phyloP scores from a whole-genome alignment of 2,329 filamentous ascomycete genomes.

The Herpomyces periplanetae region DNA sequence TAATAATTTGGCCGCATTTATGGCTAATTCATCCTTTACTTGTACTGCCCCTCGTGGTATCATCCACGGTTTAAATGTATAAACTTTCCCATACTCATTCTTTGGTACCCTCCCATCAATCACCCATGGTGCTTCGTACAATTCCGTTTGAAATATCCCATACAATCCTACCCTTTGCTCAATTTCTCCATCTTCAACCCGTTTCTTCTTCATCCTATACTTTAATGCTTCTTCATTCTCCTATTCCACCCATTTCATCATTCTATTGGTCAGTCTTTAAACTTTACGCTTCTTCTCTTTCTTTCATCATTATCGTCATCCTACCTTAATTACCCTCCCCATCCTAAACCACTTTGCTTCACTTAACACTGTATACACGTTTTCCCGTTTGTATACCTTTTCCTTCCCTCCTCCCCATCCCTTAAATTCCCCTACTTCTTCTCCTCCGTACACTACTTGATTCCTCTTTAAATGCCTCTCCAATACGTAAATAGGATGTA shows the following conservation, averaged over 20 bases:
- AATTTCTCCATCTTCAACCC: slow-evolving; percentile 9
- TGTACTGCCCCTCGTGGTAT: slow-evolving; percentile 18
- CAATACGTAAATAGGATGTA: slow-evolving; percentile 44
- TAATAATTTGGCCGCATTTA: slow-evolving; percentile 29
- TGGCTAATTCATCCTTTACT: slow-evolving; percentile 16
- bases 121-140: slow-evolving; percentile 37
- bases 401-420: slow-evolving; percentile 13
- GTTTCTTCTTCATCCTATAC: slow-evolving; percentile 6
- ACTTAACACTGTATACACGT: slow-evolving; percentile 38
- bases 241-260: slow-evolving; percentile 4
- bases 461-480: slow-evolving; percentile 47
- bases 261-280: too few species aligned
- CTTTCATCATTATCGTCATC: slow-evolving; percentile 5
- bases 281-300: slow-evolving; percentile 4
- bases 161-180: slow-evolving; percentile 17
- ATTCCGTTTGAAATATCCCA: slow-evolving; percentile 19
- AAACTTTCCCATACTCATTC: slow-evolving; percentile 20
- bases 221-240: slow-evolving; percentile 5
- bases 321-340: slow-evolving; percentile 31
- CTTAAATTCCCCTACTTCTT: slow-evolving; percentile 34
- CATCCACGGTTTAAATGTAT: slow-evolving; percentile 22
- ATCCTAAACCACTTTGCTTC: slow-evolving; percentile 67
- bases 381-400: slow-evolving; percentile 31
- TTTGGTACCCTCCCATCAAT: slow-evolving; percentile 24
- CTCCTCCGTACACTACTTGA: slow-evolving; percentile 35